phyloP scores from a whole-genome alignment of 768 basidiomycete species.

The Tricholoma furcatifolium region DNA sequence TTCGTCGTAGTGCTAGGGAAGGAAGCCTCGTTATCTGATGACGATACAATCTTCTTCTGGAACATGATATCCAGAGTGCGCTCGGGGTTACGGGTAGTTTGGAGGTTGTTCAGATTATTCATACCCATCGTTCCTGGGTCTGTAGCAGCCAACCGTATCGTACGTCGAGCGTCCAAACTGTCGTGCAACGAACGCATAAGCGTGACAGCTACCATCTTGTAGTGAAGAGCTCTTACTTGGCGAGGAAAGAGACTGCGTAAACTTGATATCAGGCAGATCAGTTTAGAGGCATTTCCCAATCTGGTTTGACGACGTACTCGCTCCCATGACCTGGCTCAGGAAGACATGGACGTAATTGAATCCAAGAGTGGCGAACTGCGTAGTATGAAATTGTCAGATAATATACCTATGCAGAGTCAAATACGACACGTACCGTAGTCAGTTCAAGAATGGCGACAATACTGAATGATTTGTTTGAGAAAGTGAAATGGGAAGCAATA shows the following conservation, averaged over 20 bases:
- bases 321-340: neutral
- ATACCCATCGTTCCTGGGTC: neutral
- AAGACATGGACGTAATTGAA: neutral
- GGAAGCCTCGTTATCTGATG: neutral
- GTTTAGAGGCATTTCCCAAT: too few relatives aligned
- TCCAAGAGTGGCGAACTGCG: neutral
- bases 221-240: neutral
- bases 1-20: neutral
- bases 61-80: neutral
- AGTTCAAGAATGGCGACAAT: neutral
- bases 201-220: too few relatives aligned
- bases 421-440: neutral
- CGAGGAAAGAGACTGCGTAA: neutral
- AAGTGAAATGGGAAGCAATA: neutral
- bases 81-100: neutral
- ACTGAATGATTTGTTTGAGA: neutral
- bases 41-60: neutral
- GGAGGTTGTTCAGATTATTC: neutral
- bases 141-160: neutral
- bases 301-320: neutral
- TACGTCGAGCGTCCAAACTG: neutral
- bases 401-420: neutral
- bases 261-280: neutral
- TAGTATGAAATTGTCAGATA: neutral
- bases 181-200: too few relatives aligned